Evolutionary conservation across 176 grass and related monocot genomes (phyloP).

Genomic region (Leersia perrieri): DNA sequence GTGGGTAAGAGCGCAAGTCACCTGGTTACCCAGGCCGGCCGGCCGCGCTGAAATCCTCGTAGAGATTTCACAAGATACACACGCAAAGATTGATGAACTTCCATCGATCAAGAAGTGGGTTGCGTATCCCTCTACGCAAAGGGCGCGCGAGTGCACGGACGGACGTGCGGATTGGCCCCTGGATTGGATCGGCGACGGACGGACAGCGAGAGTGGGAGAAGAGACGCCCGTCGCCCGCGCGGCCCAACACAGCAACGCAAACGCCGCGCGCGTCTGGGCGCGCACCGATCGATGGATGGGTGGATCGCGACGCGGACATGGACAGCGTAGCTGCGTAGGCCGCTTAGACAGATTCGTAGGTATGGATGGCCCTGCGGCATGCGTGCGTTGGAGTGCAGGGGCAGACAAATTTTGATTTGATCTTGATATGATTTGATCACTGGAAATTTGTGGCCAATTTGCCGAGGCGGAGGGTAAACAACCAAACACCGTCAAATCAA

Average conservation of each 20-base stretch:
- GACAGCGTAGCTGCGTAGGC: background rate
- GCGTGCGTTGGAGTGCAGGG: background rate
- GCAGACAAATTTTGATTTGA: background rate
- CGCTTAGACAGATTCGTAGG: background rate
- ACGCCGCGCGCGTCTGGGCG: background rate
- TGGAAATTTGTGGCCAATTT: conserved; percentile 15
- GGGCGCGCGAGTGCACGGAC: background rate
- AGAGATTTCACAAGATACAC: conserved; percentile 33
- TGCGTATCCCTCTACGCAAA: conserved; percentile 15
- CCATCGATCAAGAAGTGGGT: background rate
- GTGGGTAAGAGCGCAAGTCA: background rate
- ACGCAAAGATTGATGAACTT: conserved; percentile 24
- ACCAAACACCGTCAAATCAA: conserved; percentile 9
- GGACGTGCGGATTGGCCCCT: conserved; percentile 10
- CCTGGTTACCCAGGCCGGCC: background rate
- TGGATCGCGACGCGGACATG: background rate
- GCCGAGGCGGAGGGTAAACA: background rate
- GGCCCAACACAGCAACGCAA: background rate
- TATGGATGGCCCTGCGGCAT: too few relatives aligned
- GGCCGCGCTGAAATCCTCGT: conserved; percentile 33
- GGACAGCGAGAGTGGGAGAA: conserved; percentile 7
- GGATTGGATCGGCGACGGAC: too few relatives aligned
- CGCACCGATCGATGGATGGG: background rate
- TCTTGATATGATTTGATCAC: background rate
- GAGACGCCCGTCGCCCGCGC: background rate